Evolutionary conservation across 192 early-diverging fungal genomes (phyloP).

Genomic region (Dissophora ornata): DNA sequence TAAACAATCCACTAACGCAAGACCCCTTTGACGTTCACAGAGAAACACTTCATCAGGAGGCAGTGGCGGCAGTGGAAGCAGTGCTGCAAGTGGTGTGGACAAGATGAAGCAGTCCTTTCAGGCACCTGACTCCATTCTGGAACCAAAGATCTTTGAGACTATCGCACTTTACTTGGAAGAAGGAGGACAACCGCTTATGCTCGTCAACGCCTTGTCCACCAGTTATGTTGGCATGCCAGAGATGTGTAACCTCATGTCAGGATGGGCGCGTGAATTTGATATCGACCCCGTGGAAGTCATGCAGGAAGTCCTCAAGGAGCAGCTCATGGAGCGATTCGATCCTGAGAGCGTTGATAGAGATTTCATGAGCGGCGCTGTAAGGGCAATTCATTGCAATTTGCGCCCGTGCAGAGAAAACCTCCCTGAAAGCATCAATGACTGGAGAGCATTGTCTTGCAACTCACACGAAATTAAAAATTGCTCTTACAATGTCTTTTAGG

Average conservation of each 20-base stretch:
- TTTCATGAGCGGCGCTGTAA: conserved; percentile 59
- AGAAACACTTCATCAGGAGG: conserved; percentile 5
- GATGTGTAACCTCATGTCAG: conserved; percentile 64
- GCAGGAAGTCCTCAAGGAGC: conserved; percentile 63
- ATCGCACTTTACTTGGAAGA: conserved; percentile 52
- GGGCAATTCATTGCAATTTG: background rate
- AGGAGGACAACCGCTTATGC: conserved; percentile 63
- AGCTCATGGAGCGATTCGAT: conserved; percentile 73
- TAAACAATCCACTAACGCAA: no score
- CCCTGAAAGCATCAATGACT: no score
- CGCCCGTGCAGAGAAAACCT: no score
- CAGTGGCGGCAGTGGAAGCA: background rate
- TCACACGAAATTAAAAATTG: no score
- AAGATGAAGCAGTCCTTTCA: conserved; percentile 41
- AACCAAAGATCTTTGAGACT: conserved; percentile 55
- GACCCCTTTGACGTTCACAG: background rate
- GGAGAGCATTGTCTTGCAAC: no score
- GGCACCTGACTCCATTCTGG: conserved; percentile 59
- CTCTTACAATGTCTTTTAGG: no score
- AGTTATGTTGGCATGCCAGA: conserved; percentile 64
- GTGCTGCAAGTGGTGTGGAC: conserved; percentile 7
- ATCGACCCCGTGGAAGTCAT: conserved; percentile 57
- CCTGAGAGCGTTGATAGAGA: conserved; percentile 62
- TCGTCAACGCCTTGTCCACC: conserved; percentile 60
- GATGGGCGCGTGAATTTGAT: conserved; percentile 53